A percentile compares a stretch with the other conserved stretches of the same genome.
phyloP scores from a whole-genome alignment of 2,329 filamentous ascomycete species.

The Diaporthe citriasiana region DNA sequence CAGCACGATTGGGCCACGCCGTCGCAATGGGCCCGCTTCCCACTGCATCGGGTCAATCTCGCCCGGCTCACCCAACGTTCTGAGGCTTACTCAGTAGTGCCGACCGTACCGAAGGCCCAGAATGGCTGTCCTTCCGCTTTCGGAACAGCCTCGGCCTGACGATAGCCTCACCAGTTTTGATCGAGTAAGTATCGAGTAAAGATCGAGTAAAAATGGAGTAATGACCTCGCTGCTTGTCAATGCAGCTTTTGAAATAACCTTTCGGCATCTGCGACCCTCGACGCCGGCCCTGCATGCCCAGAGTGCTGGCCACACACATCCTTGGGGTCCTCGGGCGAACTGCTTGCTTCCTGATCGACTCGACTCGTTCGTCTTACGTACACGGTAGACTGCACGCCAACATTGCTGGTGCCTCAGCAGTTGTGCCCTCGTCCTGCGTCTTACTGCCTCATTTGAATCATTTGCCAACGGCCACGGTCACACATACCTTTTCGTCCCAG shows the following conservation, averaged over 20 bases:
- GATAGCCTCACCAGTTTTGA: slow-evolving; percentile 33
- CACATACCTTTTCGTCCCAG: not conserved
- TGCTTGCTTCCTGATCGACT: slow-evolving; percentile 9
- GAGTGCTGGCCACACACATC: not conserved
- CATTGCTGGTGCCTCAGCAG: slow-evolving; percentile 4
- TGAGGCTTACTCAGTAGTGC: not conserved
- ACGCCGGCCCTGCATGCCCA: slow-evolving; percentile 15
- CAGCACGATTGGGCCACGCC: not conserved
- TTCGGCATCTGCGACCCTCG: not conserved
- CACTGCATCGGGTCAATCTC: slow-evolving; percentile 22
- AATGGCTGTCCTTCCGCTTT: slow-evolving; percentile 2
- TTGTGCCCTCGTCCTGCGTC: not conserved
- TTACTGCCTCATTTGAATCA: not conserved
- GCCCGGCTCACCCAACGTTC: not conserved
- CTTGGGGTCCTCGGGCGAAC: not conserved
- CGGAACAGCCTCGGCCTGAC: slow-evolving; percentile 20
- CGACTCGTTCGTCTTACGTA: not conserved
- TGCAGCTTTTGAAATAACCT: not conserved
- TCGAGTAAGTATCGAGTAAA: slow-evolving; percentile 42
- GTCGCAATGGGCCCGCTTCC: not conserved
- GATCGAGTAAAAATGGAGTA: slow-evolving; percentile 39
- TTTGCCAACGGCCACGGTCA: not conserved
- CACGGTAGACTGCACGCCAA: not conserved
- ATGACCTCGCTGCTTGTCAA: not conserved
- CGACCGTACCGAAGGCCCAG: not conserved